These are phyloP conservation scores for Mortierella antarctica DNA, from an alignment of 192 early-diverging fungal genomes.

Conservation along the genomic window DNA sequence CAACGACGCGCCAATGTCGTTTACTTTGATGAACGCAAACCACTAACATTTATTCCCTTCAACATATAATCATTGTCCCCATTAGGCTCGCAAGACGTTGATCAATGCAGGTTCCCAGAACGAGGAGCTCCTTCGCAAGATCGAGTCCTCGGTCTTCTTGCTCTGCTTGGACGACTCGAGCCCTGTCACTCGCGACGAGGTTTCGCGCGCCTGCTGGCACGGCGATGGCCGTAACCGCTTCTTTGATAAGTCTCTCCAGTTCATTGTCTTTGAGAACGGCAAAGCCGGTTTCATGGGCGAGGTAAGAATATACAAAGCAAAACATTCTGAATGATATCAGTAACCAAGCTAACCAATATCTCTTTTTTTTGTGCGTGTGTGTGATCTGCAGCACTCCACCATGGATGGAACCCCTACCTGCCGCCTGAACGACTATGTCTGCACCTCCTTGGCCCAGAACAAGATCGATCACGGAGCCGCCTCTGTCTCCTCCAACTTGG, in stretches of 20 bases:
- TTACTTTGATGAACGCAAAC: neutral
- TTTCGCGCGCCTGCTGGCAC: slow-evolving; percentile 91
- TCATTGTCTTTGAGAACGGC: slow-evolving; percentile 97
- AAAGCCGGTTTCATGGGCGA: slow-evolving; percentile 96
- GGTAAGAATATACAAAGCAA: slow-evolving; percentile 34
- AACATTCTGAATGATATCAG: neutral
- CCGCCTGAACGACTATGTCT: slow-evolving; percentile 89
- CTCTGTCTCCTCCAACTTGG: slow-evolving; percentile 66
- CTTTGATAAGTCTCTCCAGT: slow-evolving; percentile 97
- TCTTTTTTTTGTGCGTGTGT: slow-evolving; percentile 3
- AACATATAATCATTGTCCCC: neutral
- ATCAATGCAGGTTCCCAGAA: slow-evolving; percentile 75
- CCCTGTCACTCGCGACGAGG: slow-evolving; percentile 91
- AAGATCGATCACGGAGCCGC: slow-evolving; percentile 80
- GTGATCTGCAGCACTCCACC: slow-evolving; percentile 71
- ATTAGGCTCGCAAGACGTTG: slow-evolving; percentile 71
- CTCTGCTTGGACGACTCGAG: slow-evolving; percentile 90
- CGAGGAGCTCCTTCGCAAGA: slow-evolving; percentile 76
- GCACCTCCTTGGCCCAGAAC: slow-evolving; percentile 66
- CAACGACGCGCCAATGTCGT: neutral
- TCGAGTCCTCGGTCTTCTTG: slow-evolving; percentile 89
- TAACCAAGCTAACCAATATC: slow-evolving; percentile 3
- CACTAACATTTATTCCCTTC: neutral
- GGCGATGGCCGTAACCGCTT: slow-evolving; percentile 97
- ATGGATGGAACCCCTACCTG: slow-evolving; percentile 96